Evolutionary conservation across 139 green algal species (phyloP), one percentile per base, ranked within the genome.

Genomic region (Chlamydomonas sp.): DNA sequence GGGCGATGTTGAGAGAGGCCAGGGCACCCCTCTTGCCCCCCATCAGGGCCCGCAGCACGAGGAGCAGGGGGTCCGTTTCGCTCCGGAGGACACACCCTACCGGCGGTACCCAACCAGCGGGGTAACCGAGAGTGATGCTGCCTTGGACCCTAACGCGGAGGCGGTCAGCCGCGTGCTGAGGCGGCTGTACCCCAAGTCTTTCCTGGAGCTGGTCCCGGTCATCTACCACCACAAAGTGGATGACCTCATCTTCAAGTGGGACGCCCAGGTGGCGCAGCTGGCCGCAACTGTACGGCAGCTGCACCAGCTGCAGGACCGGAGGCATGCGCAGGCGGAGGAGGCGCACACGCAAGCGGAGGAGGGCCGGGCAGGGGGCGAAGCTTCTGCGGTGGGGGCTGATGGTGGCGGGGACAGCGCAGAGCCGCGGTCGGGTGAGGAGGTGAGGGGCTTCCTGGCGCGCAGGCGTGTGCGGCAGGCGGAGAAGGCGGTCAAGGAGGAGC

Each of bases 171-270:
- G 49, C 66, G 80, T 85, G 63, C 66, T 85, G 17, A 66, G 68
- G 7, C 9, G 59, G 20, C 68, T 85, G 2, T 85, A 77, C 49
- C 80, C 80, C 14, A 66, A 17, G 3, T 61, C 67, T 67, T 85
- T 85, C 67, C 80, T 63, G 58, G 67, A 58, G 10, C 80, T 85
- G 74, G 74, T 85, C 15, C 80, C 80, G 9, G 80, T 85, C 67
- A 77, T 16, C 12, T n/a, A 78, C 57, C 80, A 85, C 49, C 16
- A 77, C 67, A 3, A 16, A 2, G 80, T 85, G 3, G 69, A 75
- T 2, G 49, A 75, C 17, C 69, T 75, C 2, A 75, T 75, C 69
- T 14, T 31, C 9, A 18, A 16, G 5, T 75, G 69, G 69, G 69
- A 75, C 69, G 9, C 9, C 14, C 6, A 15, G 10, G 49, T 75